Conservation (phyloP, 495 filamentous ascomycete species). For the Talaromyces trachyspermus region DNA sequence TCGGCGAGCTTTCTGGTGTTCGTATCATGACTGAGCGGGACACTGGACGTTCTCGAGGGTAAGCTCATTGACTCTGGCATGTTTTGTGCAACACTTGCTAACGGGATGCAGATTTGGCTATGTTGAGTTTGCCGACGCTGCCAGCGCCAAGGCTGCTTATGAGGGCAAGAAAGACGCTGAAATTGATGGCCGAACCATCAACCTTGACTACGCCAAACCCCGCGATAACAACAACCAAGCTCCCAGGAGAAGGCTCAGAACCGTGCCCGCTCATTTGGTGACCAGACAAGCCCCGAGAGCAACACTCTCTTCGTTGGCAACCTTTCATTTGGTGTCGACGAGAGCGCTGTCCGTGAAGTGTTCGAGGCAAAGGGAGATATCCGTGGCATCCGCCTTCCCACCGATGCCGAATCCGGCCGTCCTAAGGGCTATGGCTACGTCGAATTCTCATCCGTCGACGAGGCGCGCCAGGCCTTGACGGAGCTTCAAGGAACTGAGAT, state of each 20-base stretch:
- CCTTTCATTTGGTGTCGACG: slow-evolving; percentile 74
- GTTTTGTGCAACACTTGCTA: slow-evolving; percentile 15
- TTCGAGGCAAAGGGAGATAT: slow-evolving; percentile 68
- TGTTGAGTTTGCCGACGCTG: slow-evolving; percentile 73
- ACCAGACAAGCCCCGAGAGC: slow-evolving; percentile 65
- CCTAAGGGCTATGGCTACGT: slow-evolving; percentile 97
- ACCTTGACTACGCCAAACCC: slow-evolving; percentile 80
- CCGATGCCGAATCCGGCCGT: slow-evolving; percentile 75
- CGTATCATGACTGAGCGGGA: slow-evolving; percentile 81
- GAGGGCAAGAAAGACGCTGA: slow-evolving; percentile 71
- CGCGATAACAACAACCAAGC: slow-evolving; percentile 47
- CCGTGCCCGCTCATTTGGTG: slow-evolving; percentile 72
- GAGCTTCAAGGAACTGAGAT: slow-evolving; percentile 69
- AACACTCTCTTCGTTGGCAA: slow-evolving; percentile 95
- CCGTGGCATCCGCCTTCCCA: slow-evolving; percentile 78
- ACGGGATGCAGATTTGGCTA: slow-evolving; percentile 70
- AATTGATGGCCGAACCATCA: slow-evolving; percentile 78
- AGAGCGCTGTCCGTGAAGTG: slow-evolving; percentile 64
- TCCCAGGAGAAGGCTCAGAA: slow-evolving; percentile 52
- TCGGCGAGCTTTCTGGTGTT: slow-evolving; percentile 66
- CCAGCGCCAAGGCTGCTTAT: slow-evolving; percentile 67
- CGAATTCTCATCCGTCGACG: slow-evolving; percentile 73
- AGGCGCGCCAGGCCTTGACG: slow-evolving; percentile 71
- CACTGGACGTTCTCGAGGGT: slow-evolving; percentile 80
- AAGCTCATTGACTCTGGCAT: slow-evolving; percentile 13